These are phyloP conservation scores for Tylopilus subfusipes DNA, from an alignment of 768 basidiomycete species.

Conservation along the genomic window DNA sequence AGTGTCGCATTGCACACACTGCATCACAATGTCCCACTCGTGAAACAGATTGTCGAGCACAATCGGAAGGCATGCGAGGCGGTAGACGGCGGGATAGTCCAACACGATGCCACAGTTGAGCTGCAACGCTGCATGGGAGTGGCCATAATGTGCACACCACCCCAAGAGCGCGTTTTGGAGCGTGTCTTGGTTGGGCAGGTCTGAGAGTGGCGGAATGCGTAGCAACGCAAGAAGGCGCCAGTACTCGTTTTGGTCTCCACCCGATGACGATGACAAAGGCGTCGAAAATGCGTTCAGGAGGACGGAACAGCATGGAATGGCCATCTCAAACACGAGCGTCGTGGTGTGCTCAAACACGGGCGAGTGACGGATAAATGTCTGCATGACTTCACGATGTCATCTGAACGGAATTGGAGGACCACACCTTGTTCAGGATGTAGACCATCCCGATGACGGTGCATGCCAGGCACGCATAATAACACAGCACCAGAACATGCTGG, in stretches of 20 bases:
- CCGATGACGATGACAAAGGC: slow-evolving; percentile 43
- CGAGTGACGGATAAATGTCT: slow-evolving; percentile 80
- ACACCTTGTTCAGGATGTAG: slow-evolving; percentile 72
- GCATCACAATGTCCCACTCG: slow-evolving; percentile 67
- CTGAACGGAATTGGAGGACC: slow-evolving; percentile 49
- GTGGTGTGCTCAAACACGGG: slow-evolving; percentile 84
- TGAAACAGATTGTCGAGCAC: slow-evolving; percentile 82
- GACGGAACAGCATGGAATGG: slow-evolving; percentile 78
- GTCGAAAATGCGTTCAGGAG: slow-evolving; percentile 58
- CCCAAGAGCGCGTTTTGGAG: slow-evolving; percentile 85
- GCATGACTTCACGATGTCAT: slow-evolving; percentile 50
- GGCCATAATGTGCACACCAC: slow-evolving; percentile 88
- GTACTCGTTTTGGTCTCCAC: slow-evolving; percentile 64
- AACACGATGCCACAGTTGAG: slow-evolving; percentile 74
- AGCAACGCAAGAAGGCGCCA: slow-evolving; percentile 69
- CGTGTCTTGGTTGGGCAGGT: slow-evolving; percentile 78
- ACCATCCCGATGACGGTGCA: slow-evolving; percentile 83
- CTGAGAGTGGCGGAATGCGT: slow-evolving; percentile 74
- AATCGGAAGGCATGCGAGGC: slow-evolving; percentile 74
- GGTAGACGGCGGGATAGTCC: slow-evolving; percentile 82
- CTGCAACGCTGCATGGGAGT: slow-evolving; percentile 74
- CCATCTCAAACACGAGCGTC: slow-evolving; percentile 70
- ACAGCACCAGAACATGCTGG: slow-evolving; percentile 80
- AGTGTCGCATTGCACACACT: slow-evolving; percentile 72
- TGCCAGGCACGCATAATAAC: slow-evolving; percentile 88